Conservation (phyloP, 805 yeast species). For the Ogataea salicorniae region DNA sequence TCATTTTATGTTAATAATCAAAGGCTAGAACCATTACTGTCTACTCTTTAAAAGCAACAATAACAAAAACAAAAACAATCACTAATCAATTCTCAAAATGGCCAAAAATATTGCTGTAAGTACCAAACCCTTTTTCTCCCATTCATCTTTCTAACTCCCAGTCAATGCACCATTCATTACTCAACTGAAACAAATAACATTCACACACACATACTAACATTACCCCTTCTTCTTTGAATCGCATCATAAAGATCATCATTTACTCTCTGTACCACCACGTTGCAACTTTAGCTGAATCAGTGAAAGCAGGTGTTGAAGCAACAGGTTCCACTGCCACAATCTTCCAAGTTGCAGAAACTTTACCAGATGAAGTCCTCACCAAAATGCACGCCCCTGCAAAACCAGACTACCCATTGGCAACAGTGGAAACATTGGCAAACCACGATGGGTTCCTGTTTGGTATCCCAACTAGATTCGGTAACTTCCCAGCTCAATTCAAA, state of each 20-base stretch:
- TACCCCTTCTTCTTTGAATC: too few relatives aligned
- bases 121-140: constrained; percentile 1
- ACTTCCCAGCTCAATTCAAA: constrained; percentile 69
- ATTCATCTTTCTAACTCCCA: background rate
- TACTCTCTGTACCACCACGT: constrained; percentile 83
- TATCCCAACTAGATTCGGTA: constrained; percentile 75
- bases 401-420: constrained; percentile 53
- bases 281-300: constrained; percentile 61
- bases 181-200: too few relatives aligned
- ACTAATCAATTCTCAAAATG: constrained; percentile 2
- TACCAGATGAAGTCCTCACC: constrained; percentile 54
- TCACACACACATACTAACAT: too few relatives aligned
- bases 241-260: constrained; percentile 45
- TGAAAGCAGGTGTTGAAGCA: constrained; percentile 61
- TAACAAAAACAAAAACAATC: background rate
- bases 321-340: constrained; percentile 69
- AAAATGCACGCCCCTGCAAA: constrained; percentile 64
- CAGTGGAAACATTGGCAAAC: constrained; percentile 46
- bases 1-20: too few relatives aligned
- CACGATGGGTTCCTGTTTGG: constrained; percentile 78
- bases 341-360: constrained; percentile 78
- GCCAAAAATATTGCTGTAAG: constrained; percentile 21
- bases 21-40: too few relatives aligned
- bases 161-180: too few relatives aligned
- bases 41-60: background rate